Base-by-base conservation (phyloP, 1,284 basidiomycete species). In the Macrocystidia cucumis region DNA sequence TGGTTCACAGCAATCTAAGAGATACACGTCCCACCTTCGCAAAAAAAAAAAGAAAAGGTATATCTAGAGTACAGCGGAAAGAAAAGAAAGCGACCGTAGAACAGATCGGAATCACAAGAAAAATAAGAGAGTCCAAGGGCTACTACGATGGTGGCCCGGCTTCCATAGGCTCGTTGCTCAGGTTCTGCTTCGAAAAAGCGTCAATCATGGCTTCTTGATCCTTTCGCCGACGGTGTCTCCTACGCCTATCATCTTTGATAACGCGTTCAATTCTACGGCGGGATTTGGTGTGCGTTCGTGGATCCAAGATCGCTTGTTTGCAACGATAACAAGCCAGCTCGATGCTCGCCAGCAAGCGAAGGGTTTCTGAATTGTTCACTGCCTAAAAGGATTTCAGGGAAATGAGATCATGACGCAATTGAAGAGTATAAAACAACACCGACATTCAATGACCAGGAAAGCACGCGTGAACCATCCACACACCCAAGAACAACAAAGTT, bases 401-500 rank as follows among this genome's bases (percentile, higher is more conserved):
- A 33, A 9, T 18, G n/a, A n/a, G n/a, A 34, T 9, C 19, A 3
- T 33, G 23, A 20, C 18, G 17, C n/a, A 9, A 34, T n/a, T n/a
- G n/a, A n/a, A n/a, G n/a, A n/a, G n/a, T 17, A 6, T 32, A 32
- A 35, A 20, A 28, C 30, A 36, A 27, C n/a, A 51, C 62, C 42
- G 48, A 85, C 83, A 51, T 87, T 87, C 40, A 88, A 54, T 23
- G 84, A 88, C 84, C 84, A 88, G n/a, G 85, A 87, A 23, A 86
- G 63, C 29, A 88, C 84, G 26, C 70, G 72, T 22, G 65, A 53
- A 16, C 73, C 74, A 41, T 87, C 82, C 9, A 88, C 74, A 38
- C 75, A 79, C 27, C 80, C 78, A 39, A 88, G 70, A 19, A 88
- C 82, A 17, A 88, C 78, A 50, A 88, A 88, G 53, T 86, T 88